Conservation (phyloP, 2,329 filamentous ascomycete species). For the Aspergillus aculeatus region DNA sequence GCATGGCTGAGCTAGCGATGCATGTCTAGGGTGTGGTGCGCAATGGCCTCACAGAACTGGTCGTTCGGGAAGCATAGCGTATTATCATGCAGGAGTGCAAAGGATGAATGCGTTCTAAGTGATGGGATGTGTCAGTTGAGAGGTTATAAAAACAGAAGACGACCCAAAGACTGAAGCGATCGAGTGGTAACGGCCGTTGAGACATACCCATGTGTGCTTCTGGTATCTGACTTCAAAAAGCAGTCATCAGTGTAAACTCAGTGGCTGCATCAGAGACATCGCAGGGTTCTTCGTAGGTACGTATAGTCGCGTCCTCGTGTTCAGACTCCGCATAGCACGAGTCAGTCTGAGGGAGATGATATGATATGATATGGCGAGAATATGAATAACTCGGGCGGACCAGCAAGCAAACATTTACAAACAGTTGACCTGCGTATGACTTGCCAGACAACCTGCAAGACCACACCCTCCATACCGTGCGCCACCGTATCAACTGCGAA, state of each 20-base stretch:
- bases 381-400: not conserved
- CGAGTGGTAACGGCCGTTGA: no score
- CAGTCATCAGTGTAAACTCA: not conserved
- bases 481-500: not conserved
- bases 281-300: no score
- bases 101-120: not conserved
- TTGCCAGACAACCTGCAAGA: not conserved
- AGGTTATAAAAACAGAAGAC: no score
- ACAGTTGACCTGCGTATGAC: not conserved
- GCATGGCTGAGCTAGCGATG: slow-evolving; percentile 56
- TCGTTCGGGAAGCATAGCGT: slow-evolving; percentile 52
- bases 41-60: slow-evolving; percentile 58
- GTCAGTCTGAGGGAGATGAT: not conserved
- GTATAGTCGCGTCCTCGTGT: not conserved
- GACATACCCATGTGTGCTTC: no score
- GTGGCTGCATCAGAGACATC: not conserved
- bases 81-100: slow-evolving; percentile 19
- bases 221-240: no score
- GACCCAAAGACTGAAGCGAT: no score
- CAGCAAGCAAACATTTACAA: not conserved
- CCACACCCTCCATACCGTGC: not conserved
- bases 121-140: not conserved
- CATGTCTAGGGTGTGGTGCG: slow-evolving; percentile 60
- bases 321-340: not conserved
- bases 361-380: not conserved